phyloP scores from a whole-genome alignment of 2,329 filamentous ascomycete species.

The Teratosphaeria zuluensis region DNA sequence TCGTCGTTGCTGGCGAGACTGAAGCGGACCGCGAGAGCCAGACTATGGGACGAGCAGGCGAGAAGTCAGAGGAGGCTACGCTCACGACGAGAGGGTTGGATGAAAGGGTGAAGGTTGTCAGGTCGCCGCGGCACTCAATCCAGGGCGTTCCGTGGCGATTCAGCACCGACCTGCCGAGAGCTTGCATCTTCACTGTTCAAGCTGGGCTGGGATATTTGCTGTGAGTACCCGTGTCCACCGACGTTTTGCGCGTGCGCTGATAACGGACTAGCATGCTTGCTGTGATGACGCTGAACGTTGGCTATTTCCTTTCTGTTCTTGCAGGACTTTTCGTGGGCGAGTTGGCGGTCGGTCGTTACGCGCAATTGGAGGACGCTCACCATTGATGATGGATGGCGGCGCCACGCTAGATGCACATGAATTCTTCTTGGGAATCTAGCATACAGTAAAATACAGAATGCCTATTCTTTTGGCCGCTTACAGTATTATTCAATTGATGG shows the following conservation, averaged over 20 bases:
- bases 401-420: too few relatives aligned
- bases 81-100: slow-evolving; percentile 67
- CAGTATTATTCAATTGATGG: too few relatives aligned
- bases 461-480: too few relatives aligned
- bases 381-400: slow-evolving; percentile 11
- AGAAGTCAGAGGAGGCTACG: slow-evolving; percentile 55
- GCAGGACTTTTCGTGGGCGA: slow-evolving; percentile 78
- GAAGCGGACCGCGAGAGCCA: slow-evolving; percentile 39
- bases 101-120: slow-evolving; percentile 67
- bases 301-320: slow-evolving; percentile 74
- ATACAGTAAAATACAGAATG: too few relatives aligned
- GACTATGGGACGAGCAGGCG: slow-evolving; percentile 9
- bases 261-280: slow-evolving; percentile 64
- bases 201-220: slow-evolving; percentile 75
- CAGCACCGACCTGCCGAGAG: slow-evolving; percentile 66
- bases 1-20: slow-evolving; percentile 56
- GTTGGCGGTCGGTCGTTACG: slow-evolving; percentile 65
- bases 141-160: slow-evolving; percentile 65
- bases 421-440: too few relatives aligned
- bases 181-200: slow-evolving; percentile 59
- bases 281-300: slow-evolving; percentile 82
- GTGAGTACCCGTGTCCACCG: slow-evolving; percentile 47
- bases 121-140: slow-evolving; percentile 38
- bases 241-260: slow-evolving; percentile 6
- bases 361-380: slow-evolving; percentile 34